Evolutionary conservation across 371 early-diverging fungal genomes (phyloP).

Genomic region (Lichtheimia corymbifera): DNA sequence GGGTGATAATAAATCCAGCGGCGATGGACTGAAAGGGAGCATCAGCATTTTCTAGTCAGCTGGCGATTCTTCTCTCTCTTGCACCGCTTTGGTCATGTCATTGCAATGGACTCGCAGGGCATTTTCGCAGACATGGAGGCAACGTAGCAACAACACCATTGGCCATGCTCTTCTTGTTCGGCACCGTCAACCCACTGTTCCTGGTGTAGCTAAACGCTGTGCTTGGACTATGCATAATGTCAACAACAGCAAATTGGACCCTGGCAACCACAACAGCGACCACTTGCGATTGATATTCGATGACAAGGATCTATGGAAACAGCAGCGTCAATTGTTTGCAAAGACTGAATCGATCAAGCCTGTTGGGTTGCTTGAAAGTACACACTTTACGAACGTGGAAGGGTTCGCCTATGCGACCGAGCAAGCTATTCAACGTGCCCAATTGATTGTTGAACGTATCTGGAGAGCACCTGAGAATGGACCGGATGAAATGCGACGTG

Average conservation of each 20-base stretch:
- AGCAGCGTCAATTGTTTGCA: conserved; percentile 14
- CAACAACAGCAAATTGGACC: background rate
- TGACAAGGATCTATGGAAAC: conserved; percentile 28
- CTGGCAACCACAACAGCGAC: conserved; percentile 19
- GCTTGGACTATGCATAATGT: conserved; percentile 1
- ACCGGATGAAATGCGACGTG: conserved; percentile 61
- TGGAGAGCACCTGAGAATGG: conserved; percentile 58
- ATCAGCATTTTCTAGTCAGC: no score
- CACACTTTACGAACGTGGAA: conserved; percentile 29
- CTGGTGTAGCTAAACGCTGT: background rate
- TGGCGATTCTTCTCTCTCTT: no score
- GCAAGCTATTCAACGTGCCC: conserved; percentile 51
- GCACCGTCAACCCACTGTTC: no score
- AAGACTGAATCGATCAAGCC: background rate
- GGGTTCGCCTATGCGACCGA: conserved; percentile 44
- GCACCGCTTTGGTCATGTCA: no score
- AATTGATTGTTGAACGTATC: conserved; percentile 61
- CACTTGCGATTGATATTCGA: conserved; percentile 43
- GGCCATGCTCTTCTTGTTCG: no score
- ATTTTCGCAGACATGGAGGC: no score
- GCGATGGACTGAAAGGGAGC: no score
- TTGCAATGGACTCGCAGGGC: no score
- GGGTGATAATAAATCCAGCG: no score
- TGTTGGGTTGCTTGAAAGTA: conserved; percentile 40
- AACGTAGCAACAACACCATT: no score